Conservation (phyloP, 495 filamentous ascomycete species). For the Gamarada debralockiae region DNA sequence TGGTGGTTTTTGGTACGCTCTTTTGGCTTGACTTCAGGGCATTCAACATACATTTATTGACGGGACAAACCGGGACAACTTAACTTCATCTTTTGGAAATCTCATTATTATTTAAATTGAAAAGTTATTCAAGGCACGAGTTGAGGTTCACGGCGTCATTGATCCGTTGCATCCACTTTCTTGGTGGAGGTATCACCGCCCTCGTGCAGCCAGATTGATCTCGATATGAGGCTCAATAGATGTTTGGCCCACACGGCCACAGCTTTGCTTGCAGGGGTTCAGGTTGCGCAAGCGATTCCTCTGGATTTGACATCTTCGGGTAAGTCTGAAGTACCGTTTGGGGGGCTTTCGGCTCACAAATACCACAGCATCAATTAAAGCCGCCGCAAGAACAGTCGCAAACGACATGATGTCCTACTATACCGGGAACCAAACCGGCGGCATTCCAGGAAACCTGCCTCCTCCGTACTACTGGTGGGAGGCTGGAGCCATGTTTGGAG, state of each 20-base stretch:
- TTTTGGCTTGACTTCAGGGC: no score
- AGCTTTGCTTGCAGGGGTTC: conserved; percentile 7
- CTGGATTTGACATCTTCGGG: conserved; percentile 21
- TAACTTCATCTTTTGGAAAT: no score
- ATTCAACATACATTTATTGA: no score
- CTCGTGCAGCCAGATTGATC: no score
- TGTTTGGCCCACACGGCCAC: conserved; percentile 1
- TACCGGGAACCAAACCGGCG: conserved; percentile 63
- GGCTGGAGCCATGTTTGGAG: conserved; percentile 70
- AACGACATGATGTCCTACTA: conserved; percentile 64
- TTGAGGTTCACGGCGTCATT: no score
- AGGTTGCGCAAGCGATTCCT: conserved; percentile 14
- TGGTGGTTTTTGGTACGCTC: no score
- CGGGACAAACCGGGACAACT: no score
- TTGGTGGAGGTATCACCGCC: no score
- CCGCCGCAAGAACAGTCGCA: conserved; percentile 56
- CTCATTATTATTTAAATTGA: no score
- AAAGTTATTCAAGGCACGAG: no score
- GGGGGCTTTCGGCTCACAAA: not conserved
- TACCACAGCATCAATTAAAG: conserved; percentile 52
- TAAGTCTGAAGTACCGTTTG: not conserved
- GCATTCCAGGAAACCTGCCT: conserved; percentile 58
- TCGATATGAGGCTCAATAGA: conserved; percentile 15
- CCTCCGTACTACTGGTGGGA: conserved; percentile 76
- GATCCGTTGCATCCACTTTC: no score